These are phyloP conservation scores for Fusarium tupiense DNA, from an alignment of 2,329 filamentous ascomycete genomes.

Conservation along the genomic window DNA sequence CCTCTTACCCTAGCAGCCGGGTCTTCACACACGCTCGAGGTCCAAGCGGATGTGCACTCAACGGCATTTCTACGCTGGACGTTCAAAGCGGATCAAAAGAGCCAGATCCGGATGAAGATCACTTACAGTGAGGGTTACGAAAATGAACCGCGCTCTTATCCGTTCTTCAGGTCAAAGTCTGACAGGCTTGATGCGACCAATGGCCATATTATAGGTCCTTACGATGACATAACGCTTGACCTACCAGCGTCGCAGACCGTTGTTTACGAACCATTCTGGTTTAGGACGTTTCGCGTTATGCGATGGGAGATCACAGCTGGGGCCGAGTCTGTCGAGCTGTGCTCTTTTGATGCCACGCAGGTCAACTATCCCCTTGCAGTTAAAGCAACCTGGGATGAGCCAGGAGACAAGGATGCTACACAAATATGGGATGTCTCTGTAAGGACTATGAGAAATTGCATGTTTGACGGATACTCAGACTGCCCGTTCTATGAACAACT, in stretches of 20 bases:
- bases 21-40: background rate
- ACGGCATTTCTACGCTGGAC: background rate
- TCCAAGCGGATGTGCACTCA: background rate
- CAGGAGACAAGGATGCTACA: background rate
- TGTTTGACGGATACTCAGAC: background rate
- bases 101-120: background rate
- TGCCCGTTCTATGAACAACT: slow-evolving; percentile 6
- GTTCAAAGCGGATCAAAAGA: background rate
- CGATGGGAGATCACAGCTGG: background rate
- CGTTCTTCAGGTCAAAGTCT: background rate
- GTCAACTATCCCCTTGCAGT: background rate
- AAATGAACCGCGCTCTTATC: background rate
- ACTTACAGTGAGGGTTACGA: background rate
- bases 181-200: background rate
- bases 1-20: background rate
- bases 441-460: background rate
- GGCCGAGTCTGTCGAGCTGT: fast-evolving
- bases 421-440: background rate
- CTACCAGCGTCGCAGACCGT: background rate
- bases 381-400: background rate
- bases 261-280: background rate
- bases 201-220: background rate
- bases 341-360: background rate
- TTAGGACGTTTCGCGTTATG: background rate
- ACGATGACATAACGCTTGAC: background rate